These are phyloP conservation scores for Cryptococcus depauperatus DNA, from an alignment of 1,284 basidiomycete species.

Conservation along the genomic window DNA sequence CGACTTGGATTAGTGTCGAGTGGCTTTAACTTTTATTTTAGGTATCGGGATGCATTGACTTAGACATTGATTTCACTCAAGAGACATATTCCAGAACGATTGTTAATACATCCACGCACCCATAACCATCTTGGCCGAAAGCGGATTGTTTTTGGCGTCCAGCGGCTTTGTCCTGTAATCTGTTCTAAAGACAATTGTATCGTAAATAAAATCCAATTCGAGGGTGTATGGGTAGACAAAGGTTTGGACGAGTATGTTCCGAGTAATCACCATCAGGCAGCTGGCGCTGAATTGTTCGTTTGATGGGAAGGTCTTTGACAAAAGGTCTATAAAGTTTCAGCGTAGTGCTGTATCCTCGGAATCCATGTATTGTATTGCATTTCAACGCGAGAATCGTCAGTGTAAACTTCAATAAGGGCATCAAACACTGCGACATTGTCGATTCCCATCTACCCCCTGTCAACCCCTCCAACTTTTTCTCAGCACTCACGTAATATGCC, in stretches of 20 bases:
- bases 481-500: conserved; percentile 33
- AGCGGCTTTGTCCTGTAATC: conserved; percentile 31
- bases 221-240: conserved; percentile 45
- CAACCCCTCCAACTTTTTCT: conserved; percentile 13
- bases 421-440: conserved; percentile 46
- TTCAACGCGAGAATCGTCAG: conserved; percentile 41
- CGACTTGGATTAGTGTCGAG: conserved; percentile 27
- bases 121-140: conserved; percentile 43
- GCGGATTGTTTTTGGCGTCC: conserved; percentile 40
- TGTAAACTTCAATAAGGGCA: conserved; percentile 46
- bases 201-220: conserved; percentile 33
- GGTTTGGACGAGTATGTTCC: conserved; percentile 37
- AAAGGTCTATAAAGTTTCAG: conserved; percentile 30
- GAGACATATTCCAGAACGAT: not conserved
- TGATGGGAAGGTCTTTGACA: conserved; percentile 46
- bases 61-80: not conserved
- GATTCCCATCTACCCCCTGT: conserved; percentile 34
- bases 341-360: not conserved
- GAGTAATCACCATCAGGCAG: conserved; percentile 29
- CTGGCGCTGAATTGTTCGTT: conserved; percentile 34
- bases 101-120: conserved; percentile 22
- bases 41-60: conserved; percentile 13
- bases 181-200: conserved; percentile 28
- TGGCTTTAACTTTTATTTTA: conserved; percentile 29
- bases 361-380: conserved; percentile 45